These are phyloP conservation scores for Fusarium metavorans DNA, from an alignment of 2,329 filamentous ascomycete species.

Conservation along the genomic window DNA sequence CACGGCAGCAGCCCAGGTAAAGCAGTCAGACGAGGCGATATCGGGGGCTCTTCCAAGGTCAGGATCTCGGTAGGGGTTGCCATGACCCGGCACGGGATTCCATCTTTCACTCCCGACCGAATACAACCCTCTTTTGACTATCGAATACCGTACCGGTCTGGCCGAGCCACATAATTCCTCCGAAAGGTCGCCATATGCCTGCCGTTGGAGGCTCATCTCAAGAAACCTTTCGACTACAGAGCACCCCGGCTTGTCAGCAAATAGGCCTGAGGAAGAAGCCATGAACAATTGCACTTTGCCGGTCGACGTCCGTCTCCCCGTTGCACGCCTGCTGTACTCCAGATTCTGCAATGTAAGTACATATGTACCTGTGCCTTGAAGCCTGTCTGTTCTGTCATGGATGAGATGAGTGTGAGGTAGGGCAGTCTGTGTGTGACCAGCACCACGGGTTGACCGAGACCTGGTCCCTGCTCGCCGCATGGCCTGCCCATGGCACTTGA, in stretches of 20 bases:
- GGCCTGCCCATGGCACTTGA: slow-evolving; percentile 30
- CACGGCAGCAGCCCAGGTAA: slow-evolving; percentile 6
- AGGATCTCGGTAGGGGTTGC: slow-evolving; percentile 7
- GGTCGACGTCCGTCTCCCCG: slow-evolving; percentile 11
- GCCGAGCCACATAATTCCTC: slow-evolving; percentile 2
- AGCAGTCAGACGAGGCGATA: slow-evolving; percentile 15
- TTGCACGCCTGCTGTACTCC: slow-evolving; percentile 1
- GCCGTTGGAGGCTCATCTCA: background rate
- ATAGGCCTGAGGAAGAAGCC: background rate
- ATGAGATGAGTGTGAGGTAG: slow-evolving; percentile 15
- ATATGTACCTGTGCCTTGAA: background rate
- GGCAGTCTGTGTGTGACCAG: slow-evolving; percentile 28
- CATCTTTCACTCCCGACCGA: slow-evolving; percentile 8
- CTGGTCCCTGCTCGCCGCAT: slow-evolving; percentile 41
- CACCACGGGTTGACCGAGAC: slow-evolving; percentile 33
- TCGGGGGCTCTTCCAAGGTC: slow-evolving; percentile 2
- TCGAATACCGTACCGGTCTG: slow-evolving; percentile 5
- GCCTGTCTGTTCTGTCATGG: background rate
- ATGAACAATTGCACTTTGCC: background rate
- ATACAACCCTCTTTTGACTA: background rate
- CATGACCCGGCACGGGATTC: slow-evolving; percentile 2
- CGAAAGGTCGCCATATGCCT: background rate
- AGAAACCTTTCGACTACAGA: background rate
- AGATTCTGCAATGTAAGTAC: slow-evolving; percentile 13
- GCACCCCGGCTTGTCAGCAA: slow-evolving; percentile 6